Evolutionary conservation across 108 stramenopile species (phyloP), one percentile per base, ranked within the genome.

Genomic region (Cyclotella cryptica): DNA sequence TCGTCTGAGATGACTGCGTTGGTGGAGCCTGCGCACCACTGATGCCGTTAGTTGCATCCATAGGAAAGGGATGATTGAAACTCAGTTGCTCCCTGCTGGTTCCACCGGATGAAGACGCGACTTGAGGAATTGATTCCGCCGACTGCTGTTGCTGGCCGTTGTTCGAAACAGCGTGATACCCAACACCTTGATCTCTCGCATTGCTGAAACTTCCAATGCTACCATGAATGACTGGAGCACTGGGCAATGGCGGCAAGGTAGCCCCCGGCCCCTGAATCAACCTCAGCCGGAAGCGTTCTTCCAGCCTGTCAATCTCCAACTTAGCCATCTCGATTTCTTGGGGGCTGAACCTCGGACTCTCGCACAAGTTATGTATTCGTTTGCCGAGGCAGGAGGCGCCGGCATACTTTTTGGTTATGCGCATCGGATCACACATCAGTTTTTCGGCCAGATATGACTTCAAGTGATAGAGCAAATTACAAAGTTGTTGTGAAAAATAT

Each of bases 401-500:
- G 12, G 96, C 92, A 72, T 90, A 98, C 80, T 99, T 99, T 81
- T 99, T 99, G 24, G 98, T 98, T 76, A 99, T 98, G 3, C 98
- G 85, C 97, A 98, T 98, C 7, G 98, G 98, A 79, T 98, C 96
- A 74, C 98, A 99, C 58, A 93, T 88, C 14, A 99, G 87, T 84
- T 97, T 97, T 62, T 97, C 92, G 26, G 98, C 97, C n/a, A 99
- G 85, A 70, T 96, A 97, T 0, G 95, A 88, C 30, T 35, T 35
- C 35, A 2, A 35, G 35, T 35, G 4, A 35, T 35, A 35, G 35
- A 35, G 35, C 35, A 35, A 2, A 35, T 35, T 35, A 35, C 35
- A 2, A 2, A 35, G 2, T 35, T 35, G 35, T 35, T 35, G 6
- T 35, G 35, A 35, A 35, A 35, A 35, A 35, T 35, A 35, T 35